Evolutionary conservation across 495 filamentous ascomycete species (phyloP), one percentile per base, ranked within the genome.

Genomic region (Xylaria acuta): DNA sequence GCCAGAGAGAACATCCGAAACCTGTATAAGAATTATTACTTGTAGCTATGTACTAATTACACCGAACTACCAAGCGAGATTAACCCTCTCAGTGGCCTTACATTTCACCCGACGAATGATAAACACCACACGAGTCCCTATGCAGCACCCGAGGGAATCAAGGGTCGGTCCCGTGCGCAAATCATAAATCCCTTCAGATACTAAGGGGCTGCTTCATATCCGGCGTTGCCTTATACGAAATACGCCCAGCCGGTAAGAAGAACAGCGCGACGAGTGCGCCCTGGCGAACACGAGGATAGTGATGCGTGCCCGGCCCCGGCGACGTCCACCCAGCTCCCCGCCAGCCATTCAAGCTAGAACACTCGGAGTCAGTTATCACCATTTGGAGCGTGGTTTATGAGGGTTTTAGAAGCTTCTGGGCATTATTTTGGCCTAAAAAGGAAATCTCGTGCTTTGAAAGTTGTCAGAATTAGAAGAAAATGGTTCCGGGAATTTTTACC

Each of bases 261-360:
- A 84, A 84, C 71, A 85, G 73, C 34, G 82, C 82, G 2, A 84
- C 77, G 36, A 83, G 70, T 2, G 75, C 78, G 7, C 83, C 84
- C 34, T 78, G 77, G 12, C 81, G 72, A 34, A 81, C 80, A 69
- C 80, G 75, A 8, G 84, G 83, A 76, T 84, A 80, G 75, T 84
- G 83, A 75, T 86, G 84, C 36, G 82, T 84, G 41, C 83, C 84
- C 0, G 83, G 74, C 5, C 78, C 83, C 2, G 81, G 80, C 66
- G 76, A 77, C 32, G 83, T 85, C 82, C 84, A 86, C 1, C 83
- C 83, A 4, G 83, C 80, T 9, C 80, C 81, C 67, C 81, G 80
- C 84, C 83, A 86, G 18, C 82, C 82, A 66, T 79, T 76, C 81
- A 85, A 81, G 1, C 84, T n/a, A n/a, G n/a, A n/a, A n/a, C n/a